Conservation (phyloP, 495 filamentous ascomycete species). For the Jackrogersella minutella region DNA sequence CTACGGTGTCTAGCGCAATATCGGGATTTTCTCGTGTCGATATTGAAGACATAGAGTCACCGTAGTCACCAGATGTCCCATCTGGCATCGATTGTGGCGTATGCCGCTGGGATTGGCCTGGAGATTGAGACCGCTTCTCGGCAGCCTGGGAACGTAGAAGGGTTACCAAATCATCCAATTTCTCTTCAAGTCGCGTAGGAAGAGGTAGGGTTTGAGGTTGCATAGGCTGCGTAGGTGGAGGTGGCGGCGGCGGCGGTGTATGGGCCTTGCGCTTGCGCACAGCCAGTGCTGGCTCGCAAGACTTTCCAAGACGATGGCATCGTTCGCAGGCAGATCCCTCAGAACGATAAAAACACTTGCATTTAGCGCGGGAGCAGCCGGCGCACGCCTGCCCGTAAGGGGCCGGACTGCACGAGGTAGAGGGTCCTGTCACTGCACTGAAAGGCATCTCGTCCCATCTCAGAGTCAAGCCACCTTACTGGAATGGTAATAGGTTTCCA, state of each 20-base stretch:
- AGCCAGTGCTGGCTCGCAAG: conserved; percentile 31
- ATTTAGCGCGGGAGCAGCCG: conserved; percentile 42
- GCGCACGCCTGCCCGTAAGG: conserved; percentile 40
- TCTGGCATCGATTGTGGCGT: conserved; percentile 16
- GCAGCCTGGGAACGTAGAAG: conserved; percentile 39
- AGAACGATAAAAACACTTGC: conserved; percentile 42
- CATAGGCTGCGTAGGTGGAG: no score
- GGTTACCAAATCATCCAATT: conserved; percentile 38
- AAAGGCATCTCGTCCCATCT: conserved; percentile 15
- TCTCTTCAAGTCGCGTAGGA: conserved; percentile 35
- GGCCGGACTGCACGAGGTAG: conserved; percentile 35
- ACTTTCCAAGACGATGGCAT: conserved; percentile 41
- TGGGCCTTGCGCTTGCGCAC: conserved; percentile 37
- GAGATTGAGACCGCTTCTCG: conserved; percentile 15
- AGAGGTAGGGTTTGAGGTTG: conserved; percentile 9
- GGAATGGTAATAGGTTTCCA: neutral
- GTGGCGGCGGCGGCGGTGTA: conserved; percentile 10
- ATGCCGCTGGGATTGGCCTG: conserved; percentile 2
- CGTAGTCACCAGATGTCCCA: neutral
- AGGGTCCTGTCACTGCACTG: neutral
- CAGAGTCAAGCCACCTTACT: neutral
- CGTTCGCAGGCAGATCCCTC: conserved; percentile 35
- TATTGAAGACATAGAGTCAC: conserved; percentile 9
- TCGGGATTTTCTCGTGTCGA: conserved; percentile 16
- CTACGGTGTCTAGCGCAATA: conserved; percentile 29